phyloP scores from a whole-genome alignment of 805 yeast species.

The Saturnispora ahearnii region DNA sequence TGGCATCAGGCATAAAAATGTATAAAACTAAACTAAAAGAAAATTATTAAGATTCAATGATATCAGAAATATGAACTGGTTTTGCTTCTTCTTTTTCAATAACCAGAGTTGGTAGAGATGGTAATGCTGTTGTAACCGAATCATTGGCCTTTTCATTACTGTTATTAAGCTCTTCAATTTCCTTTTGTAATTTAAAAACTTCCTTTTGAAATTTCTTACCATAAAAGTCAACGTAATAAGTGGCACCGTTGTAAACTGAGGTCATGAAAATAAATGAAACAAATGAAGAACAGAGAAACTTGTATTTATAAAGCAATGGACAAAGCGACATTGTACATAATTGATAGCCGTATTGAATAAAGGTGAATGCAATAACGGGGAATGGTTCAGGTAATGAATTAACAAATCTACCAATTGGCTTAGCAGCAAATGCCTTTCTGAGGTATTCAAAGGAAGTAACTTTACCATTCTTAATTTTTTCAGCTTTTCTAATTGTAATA shows the following conservation, averaged over 20 bases:
- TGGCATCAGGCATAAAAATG: constrained; percentile 22
- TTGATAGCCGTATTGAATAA: constrained; percentile 83
- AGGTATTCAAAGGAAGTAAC: constrained; percentile 83
- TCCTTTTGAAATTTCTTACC: constrained; percentile 87
- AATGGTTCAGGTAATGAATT: constrained; percentile 74
- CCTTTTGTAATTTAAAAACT: constrained; percentile 58
- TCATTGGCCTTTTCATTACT: neutral
- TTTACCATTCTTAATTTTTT: constrained; percentile 76
- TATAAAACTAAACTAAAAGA: neutral
- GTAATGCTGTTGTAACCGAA: neutral
- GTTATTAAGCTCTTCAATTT: constrained; percentile 37
- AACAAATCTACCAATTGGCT: constrained; percentile 64
- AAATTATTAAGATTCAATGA: neutral
- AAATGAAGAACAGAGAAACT: constrained; percentile 57
- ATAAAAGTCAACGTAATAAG: constrained; percentile 84
- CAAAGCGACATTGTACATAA: constrained; percentile 78
- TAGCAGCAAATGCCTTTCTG: constrained; percentile 58
- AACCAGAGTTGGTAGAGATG: neutral
- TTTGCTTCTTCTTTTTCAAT: neutral
- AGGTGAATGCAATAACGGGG: constrained; percentile 80
- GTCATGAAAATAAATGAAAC: constrained; percentile 62
- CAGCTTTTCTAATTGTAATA: constrained; percentile 71
- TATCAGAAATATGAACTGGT: neutral
- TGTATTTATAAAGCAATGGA: constrained; percentile 77
- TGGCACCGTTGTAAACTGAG: constrained; percentile 91